Evolutionary conservation across 306 rosid species (phyloP).

Genomic region (Clitoria ternatea): DNA sequence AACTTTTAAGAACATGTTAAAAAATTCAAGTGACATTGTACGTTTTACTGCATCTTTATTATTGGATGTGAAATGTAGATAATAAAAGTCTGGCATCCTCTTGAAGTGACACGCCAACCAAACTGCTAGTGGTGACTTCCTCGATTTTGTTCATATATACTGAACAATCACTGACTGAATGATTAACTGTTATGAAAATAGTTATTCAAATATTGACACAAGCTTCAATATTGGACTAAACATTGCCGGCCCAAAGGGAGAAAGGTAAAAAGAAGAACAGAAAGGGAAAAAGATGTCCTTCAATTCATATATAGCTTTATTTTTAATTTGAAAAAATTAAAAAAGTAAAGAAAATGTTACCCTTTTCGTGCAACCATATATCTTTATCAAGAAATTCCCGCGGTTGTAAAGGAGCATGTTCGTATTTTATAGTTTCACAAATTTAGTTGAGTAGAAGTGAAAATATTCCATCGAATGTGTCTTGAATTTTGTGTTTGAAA

Average conservation of each 20-base stretch:
- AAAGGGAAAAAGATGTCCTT: background rate
- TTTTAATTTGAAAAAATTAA: background rate
- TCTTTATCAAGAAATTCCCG: slow-evolving; percentile 34
- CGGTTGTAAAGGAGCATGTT: background rate
- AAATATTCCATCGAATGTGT: no score
- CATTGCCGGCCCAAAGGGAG: slow-evolving; percentile 17
- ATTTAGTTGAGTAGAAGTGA: no score
- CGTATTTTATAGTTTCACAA: no score
- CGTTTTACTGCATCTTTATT: background rate
- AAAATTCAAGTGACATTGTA: no score
- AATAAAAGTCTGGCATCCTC: slow-evolving; percentile 10
- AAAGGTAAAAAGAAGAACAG: background rate
- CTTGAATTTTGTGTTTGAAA: no score
- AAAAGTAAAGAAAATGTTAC: background rate
- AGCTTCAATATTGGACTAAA: slow-evolving; percentile 16
- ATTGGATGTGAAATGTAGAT: background rate
- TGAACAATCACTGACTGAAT: slow-evolving; percentile 39
- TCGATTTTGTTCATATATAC: slow-evolving; percentile 24
- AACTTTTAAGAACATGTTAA: no score
- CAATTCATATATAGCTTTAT: background rate
- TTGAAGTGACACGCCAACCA: slow-evolving; percentile 1
- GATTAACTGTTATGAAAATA: background rate
- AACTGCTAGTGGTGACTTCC: slow-evolving; percentile 10
- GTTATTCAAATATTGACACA: slow-evolving; percentile 8
- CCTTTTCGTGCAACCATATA: background rate